Base-by-base conservation (phyloP, 352 stramenopile genomes). In the Globisporangium takayamanum region DNA sequence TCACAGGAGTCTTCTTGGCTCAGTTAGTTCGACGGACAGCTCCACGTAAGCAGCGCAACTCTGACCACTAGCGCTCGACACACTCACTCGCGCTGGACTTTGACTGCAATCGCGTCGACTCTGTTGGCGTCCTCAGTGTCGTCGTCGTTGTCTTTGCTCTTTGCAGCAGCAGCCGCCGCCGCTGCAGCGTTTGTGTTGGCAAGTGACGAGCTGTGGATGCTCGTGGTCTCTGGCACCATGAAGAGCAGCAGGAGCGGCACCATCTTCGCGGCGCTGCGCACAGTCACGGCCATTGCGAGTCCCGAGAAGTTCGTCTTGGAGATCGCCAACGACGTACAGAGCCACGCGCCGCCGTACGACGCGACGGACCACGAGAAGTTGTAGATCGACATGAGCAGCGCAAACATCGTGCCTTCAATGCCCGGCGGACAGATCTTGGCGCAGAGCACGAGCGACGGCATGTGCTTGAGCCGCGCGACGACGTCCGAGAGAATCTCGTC, bases 371-470 rank as follows among this genome's bases (percentile, higher is more conserved):
- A 91, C 36, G 80, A 88, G 25, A 91, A 91, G 55, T 91, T 91
- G 73, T 88, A 91, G 62, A 91, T 89, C 30, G 78, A 91, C 81
- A 91, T 91, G 66, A 89, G 81, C 67, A 91, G 58, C 30, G 95
- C 96, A 74, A 98, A 99, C 62, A 99, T 85, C 4, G 97, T 97
- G 57, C 95, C 95, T 74, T 99, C 96, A 48, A 98, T 89, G 50
- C 96, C 96, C 30, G 83, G 88, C 30, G 96, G 96, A 59, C 96
- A 99, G 57, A 99, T 83, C 64, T 93, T 92, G 59, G 94, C 92
- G 50, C 95, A 97, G n/a, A 99, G 72, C 49, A 98, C 93, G 28
- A 98, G 80, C 51, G 88, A 98, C 10, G 96, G 95, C 72, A 99
- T 94, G 62, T 87, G 77, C 65, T 91, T 90, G 67, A 93, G 78